A percentile compares a stretch with the other conserved stretches of the same genome.
Conservation (phyloP, 192 early-diverging fungal species). For the Haplosporangium gracile region DNA sequence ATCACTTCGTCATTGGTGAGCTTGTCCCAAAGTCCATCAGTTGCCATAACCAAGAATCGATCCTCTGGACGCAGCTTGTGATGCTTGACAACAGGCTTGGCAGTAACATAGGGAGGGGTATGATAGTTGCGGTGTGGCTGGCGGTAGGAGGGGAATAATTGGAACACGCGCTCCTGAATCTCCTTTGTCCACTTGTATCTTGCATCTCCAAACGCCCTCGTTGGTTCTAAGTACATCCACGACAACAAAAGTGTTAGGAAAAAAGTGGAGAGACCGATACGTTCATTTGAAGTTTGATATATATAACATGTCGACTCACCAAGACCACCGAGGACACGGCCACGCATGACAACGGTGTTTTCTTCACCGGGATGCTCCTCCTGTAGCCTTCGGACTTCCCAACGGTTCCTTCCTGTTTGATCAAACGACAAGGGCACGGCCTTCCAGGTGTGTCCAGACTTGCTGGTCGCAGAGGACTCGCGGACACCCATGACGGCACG, state of each 20-base stretch:
- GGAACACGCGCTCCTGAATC: conserved; percentile 51
- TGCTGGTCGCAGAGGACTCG: conserved; percentile 19
- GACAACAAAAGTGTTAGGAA: background rate
- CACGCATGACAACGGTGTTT: conserved; percentile 64
- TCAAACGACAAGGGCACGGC: conserved; percentile 73
- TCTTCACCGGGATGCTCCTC: conserved; percentile 84
- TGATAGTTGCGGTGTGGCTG: conserved; percentile 58
- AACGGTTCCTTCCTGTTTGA: conserved; percentile 70
- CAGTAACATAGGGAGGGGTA: conserved; percentile 85
- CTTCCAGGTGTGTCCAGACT: conserved; percentile 54
- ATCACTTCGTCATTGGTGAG: conserved; percentile 75
- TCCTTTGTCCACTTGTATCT: conserved; percentile 58
- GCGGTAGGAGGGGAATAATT: conserved; percentile 53
- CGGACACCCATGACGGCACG: conserved; percentile 62
- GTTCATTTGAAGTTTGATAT: background rate
- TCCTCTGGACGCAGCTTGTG: conserved; percentile 73
- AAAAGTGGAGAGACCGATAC: background rate
- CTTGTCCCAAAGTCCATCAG: conserved; percentile 88
- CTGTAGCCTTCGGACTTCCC: conserved; percentile 66
- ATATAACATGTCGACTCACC: conserved; percentile 14
- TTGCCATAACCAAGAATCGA: conserved; percentile 83
- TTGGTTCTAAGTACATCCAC: conserved; percentile 49
- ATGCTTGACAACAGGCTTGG: conserved; percentile 77
- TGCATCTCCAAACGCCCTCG: conserved; percentile 78
- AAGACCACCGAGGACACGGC: conserved; percentile 73